phyloP scores from a whole-genome alignment of 768 basidiomycete species.

The Amanita pseudoporphyria region DNA sequence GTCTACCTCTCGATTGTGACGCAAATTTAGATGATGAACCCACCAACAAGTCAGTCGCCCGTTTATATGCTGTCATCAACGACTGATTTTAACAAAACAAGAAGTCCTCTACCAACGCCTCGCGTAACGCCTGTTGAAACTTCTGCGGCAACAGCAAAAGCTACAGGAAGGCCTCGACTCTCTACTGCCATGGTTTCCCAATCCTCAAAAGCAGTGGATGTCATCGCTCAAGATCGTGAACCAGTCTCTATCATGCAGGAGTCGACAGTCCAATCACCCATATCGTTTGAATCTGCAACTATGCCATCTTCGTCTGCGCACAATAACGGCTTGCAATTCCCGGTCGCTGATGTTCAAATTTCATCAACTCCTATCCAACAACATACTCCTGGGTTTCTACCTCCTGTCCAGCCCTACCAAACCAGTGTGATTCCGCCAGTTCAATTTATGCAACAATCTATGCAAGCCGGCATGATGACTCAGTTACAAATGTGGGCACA shows the following conservation, averaged over 20 bases:
- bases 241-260: neutral
- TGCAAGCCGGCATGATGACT: neutral
- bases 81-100: conserved; percentile 22
- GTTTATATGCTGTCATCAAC: conserved; percentile 5
- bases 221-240: neutral
- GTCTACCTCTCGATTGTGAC: conserved; percentile 27
- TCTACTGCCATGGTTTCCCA: neutral
- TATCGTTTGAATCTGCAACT: neutral
- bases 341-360: neutral
- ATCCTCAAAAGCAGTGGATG: neutral
- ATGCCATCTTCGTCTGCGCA: neutral
- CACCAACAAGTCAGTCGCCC: conserved; percentile 32
- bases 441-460: neutral
- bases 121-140: conserved; percentile 39
- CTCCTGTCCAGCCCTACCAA: neutral
- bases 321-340: neutral
- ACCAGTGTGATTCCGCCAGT: neutral
- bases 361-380: neutral
- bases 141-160: neutral
- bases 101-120: conserved; percentile 56
- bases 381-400: neutral
- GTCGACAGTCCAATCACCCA: neutral
- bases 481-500: conserved; percentile 4
- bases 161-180: neutral
- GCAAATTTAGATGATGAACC: conserved; percentile 25